Evolutionary conservation across 345 rosid genomes (phyloP), one percentile per base, ranked within the genome.

Genomic region (Conringia planisiliqua): DNA sequence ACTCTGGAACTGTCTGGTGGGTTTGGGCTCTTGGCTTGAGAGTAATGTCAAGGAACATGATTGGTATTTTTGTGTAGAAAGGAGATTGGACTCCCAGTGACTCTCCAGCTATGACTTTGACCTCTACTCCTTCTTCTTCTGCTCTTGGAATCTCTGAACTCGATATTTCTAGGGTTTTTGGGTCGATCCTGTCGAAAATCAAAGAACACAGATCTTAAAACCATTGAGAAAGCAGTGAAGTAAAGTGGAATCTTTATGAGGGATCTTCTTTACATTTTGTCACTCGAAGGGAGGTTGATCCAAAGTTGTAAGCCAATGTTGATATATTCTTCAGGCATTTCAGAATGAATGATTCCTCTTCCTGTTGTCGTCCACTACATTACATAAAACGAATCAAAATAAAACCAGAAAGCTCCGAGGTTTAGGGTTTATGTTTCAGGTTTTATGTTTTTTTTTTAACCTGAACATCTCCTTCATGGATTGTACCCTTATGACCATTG

Each of bases 341-440:
- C 97, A 8, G 94, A 91, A 82, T 94, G 98, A 79, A 94, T 80
- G 58, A 94, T 87, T 10, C 98, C 98, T 87, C 90, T 89, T n/a
- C 97, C 98, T 70, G 92, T 90, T 51, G 95, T 91, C 91, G 88
- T 85, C 98, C 98, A 91, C 95, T 89, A 86, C 47, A 4, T 48
- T 11, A 47, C 13, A 64, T 16, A 44, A 64, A 54, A 16, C 9
- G 5, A 43, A 81, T 89, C 90, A 72, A 86, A 59, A 27, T 46
- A 7, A 62, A 61, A 54, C 55, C 42, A 18, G 4, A 32, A 73
- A 55, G 29, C 71, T 55, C 24, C 3, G n/a, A 64, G 27, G 24
- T 50, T 10, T 50, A 20, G 29, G 29, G 55, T 20, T 50, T 10
- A 20, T 10, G 55, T 48, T 48, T 48, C 8, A 46, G 24, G 51